These are phyloP conservation scores for Colletotrichum salicis DNA, from an alignment of 2,329 filamentous ascomycete genomes.

Conservation along the genomic window DNA sequence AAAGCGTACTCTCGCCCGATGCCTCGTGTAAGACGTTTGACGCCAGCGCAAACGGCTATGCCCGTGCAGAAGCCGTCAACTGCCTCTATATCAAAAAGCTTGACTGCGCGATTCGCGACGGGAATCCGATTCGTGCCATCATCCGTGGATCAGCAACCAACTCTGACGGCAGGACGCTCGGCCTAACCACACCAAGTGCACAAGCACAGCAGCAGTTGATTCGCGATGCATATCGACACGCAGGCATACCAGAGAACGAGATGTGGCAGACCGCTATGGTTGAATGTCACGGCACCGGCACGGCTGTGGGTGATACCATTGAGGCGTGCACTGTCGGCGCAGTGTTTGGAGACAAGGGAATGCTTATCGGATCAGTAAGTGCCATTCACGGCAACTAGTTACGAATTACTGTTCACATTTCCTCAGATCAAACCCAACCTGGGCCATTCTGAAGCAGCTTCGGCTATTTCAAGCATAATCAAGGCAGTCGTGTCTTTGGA, in stretches of 20 bases:
- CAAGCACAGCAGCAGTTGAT: conserved; percentile 43
- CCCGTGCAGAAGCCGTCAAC: conserved; percentile 48
- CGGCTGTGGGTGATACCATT: conserved; percentile 50
- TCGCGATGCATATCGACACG: conserved; percentile 39
- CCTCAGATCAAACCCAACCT: conserved; percentile 51
- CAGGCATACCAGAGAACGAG: conserved; percentile 36
- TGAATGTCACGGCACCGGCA: conserved; percentile 54
- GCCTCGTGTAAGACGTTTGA: conserved; percentile 48
- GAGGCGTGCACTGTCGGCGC: conserved; percentile 49
- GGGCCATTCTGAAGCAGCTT: conserved; percentile 49
- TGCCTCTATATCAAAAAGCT: conserved; percentile 53
- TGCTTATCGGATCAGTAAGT: conserved; percentile 42
- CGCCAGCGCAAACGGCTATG: conserved; percentile 56
- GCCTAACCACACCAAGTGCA: conserved; percentile 50
- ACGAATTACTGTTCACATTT: conserved; percentile 18
- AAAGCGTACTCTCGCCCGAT: conserved; percentile 39
- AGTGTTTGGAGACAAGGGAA: conserved; percentile 43
- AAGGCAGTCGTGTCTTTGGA: conserved; percentile 44
- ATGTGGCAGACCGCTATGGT: conserved; percentile 44
- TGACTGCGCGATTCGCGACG: conserved; percentile 50
- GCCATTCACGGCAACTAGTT: not conserved
- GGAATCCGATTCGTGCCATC: conserved; percentile 46
- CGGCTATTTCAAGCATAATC: conserved; percentile 45
- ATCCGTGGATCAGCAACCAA: conserved; percentile 44
- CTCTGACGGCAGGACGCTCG: conserved; percentile 47